Conservation (phyloP, 2,329 filamentous ascomycete species). For the Fusarium protoensiforme region DNA sequence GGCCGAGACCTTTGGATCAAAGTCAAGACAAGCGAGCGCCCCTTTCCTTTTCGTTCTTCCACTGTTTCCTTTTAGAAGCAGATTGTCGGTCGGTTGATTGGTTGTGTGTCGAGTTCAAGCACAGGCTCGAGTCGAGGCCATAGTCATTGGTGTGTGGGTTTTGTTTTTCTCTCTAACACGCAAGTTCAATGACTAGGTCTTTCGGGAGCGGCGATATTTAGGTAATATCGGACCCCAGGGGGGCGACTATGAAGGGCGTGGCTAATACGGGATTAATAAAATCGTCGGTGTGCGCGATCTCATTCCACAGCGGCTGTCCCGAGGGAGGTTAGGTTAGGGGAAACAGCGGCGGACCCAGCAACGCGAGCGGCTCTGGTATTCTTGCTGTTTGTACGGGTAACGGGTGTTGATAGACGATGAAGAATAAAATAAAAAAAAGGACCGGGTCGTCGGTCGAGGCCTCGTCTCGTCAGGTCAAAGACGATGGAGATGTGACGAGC, state of each 20-base stretch:
- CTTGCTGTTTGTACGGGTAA: slow-evolving; percentile 1
- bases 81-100: not conserved
- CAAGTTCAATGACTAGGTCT: not conserved
- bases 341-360: slow-evolving; percentile 20
- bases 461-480: not conserved
- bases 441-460: slow-evolving; percentile 17
- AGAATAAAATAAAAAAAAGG: slow-evolving; percentile 20
- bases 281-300: slow-evolving; percentile 32
- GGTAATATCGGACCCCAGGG: slow-evolving; percentile 20
- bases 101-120: slow-evolving; percentile 3
- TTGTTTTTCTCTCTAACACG: not conserved
- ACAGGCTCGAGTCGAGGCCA: slow-evolving; percentile 12
- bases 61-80: not conserved
- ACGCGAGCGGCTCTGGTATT: slow-evolving; percentile 18
- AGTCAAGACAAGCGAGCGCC: slow-evolving; percentile 10
- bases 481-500: slow-evolving; percentile 3
- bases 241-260: slow-evolving; percentile 31
- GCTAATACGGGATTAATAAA: slow-evolving; percentile 20
- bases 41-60: not conserved
- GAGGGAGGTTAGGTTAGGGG: slow-evolving; percentile 24
- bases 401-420: not conserved
- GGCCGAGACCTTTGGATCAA: slow-evolving; percentile 7
- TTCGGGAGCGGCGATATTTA: slow-evolving; percentile 33
- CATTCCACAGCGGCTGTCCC: slow-evolving; percentile 31
- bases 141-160: not conserved